Evolutionary conservation across 2,329 filamentous ascomycete species (phyloP).

Genomic region (Fusarium sublunatum): DNA sequence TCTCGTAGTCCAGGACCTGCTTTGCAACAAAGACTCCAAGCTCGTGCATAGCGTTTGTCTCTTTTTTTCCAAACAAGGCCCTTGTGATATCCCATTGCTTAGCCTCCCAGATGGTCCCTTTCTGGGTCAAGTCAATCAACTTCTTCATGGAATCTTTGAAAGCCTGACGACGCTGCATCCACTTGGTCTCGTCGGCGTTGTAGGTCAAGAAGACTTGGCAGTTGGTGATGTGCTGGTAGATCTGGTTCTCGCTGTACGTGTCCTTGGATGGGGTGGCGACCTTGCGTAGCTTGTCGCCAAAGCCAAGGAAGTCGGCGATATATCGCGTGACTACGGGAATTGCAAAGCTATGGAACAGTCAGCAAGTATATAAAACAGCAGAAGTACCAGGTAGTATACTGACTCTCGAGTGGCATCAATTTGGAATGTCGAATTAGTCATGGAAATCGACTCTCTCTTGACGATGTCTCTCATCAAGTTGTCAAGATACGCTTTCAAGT

Average conservation of each 20-base stretch:
- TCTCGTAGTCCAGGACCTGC: no score
- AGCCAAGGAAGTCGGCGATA: conserved; percentile 41
- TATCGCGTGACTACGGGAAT: conserved; percentile 40
- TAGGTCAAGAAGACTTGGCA: conserved; percentile 42
- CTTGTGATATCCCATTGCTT: no score
- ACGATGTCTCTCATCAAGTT: no score
- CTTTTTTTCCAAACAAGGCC: no score
- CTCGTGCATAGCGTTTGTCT: no score
- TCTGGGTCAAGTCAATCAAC: conserved; percentile 21
- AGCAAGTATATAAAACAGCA: no score
- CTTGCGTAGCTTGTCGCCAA: conserved; percentile 22
- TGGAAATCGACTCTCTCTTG: no score
- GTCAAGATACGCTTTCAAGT: no score
- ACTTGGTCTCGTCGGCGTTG: conserved; percentile 42
- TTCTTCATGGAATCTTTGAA: conserved; percentile 36
- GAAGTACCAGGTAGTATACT: neutral
- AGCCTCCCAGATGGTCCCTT: conserved; percentile 31
- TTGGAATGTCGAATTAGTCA: conserved; percentile 4
- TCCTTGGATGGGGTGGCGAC: conserved; percentile 3
- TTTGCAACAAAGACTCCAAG: no score
- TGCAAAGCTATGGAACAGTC: conserved; percentile 25
- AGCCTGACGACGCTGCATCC: conserved; percentile 33
- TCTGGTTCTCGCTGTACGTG: conserved; percentile 36
- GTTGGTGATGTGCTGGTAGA: conserved; percentile 45
- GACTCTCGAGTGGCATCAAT: conserved; percentile 38